Base-by-base conservation (phyloP, 352 stramenopile species). In the Phytopythium kandeliae region DNA sequence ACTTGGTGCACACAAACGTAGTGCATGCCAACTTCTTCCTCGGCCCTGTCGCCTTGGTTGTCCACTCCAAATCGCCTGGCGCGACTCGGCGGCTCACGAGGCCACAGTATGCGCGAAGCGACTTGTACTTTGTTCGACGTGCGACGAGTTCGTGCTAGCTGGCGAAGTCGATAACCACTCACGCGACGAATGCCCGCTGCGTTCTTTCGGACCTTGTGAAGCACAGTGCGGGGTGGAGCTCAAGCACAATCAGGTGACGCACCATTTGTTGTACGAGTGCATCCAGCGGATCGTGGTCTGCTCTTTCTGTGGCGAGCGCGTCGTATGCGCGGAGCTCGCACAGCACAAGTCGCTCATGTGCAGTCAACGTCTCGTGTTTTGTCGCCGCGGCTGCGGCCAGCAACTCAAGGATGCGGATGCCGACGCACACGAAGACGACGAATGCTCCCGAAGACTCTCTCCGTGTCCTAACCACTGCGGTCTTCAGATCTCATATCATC, bases 211-310 rank as follows among this genome's bases (percentile, higher is more conserved):
- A 0, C 31, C 45, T 0, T 92, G 82, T 42, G 68, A 83, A 28
- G 33, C 54, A 5, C 58, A 63, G 3, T 90, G 79, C 26, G 78
- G 75, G 6, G 24, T 58, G 22, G 49, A 47, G 0, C 62, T 92
- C 35, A 59, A 55, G 5, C 46, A 73, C 40, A 85, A 89, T 30
- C 63, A 90, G 45, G 51, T 83, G 12, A 55, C 69, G 1, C 62
- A 87, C 36, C 82, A 92, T 51, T 49, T 85, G 43, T 58, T 86
- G 0, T 70, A 74, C 30, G 62, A 69, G 24, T 92, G 82, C 44
- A 37, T 40, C 1, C 66, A 82, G 48, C 66, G 79, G 2, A 17
- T 68, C 2, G 62, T 89, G 15, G 53, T 55, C 6, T 91, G 82
- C 58, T 59, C 67, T 10, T 54, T 71, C 12, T 92, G 82, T 50